Base-by-base conservation (phyloP, 352 stramenopile genomes). In the Phytophthora nicotianae region DNA sequence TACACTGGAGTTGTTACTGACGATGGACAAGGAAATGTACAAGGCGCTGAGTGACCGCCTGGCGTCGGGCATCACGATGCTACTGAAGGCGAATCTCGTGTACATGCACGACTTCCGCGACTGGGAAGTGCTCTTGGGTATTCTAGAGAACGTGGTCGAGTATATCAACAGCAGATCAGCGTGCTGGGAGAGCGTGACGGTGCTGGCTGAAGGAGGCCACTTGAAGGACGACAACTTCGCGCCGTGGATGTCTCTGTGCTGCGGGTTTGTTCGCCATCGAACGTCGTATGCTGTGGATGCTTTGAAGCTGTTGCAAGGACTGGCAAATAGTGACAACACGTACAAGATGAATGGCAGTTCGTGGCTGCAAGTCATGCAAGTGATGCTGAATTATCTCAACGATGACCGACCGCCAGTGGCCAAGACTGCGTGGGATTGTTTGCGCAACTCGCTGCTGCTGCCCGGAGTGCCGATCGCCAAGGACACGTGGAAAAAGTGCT, bases 91-190 rank as follows among this genome's bases (percentile, higher is more conserved):
- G 1, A 96, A 96, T 33, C 66, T 92, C 14, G 85, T 94, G 62
- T 96, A 96, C 75, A 92, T 96, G 85, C 81, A 93, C 60, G 72
- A 91, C 27, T 92, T 91, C 48, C 72, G 86, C 67, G 85, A 95
- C 51, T 91, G 86, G 83, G 47, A 80, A n/a, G 73, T 90, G 13
- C 62, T 92, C 14, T 55, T 94, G 50, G 79, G 81, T 17, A 87
- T 96, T 26, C 50, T 96, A 16, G 75, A 90, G 45, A 83, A 87
- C 32, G 80, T 93, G 1, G 83, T 91, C 13, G 80, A 91, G 74
- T 88, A 89, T 63, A 89, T 88, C 19, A 89, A 89, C 46, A 85
- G 78, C 11, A 77, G 82, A 8, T 73, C 80, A 5, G 71, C 82
- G 20, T 91, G 83, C 61, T 91, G 85, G 80, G 87, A 96, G 47